Base-by-base conservation (phyloP, 306 rosid genomes). In the Cucumis hystrix region DNA sequence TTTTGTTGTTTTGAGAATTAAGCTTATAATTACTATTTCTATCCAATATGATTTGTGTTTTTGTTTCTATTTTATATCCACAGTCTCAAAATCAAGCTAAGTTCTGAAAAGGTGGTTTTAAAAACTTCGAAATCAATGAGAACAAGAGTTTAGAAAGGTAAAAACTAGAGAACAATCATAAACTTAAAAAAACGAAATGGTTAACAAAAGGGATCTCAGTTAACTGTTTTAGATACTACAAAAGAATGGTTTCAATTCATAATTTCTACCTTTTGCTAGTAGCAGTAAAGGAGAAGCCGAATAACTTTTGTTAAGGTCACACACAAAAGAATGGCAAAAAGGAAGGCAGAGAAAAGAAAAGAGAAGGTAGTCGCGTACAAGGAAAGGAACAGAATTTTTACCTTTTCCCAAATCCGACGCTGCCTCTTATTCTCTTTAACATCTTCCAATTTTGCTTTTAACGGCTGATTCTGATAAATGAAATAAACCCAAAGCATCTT, bases 351-450 rank as follows among this genome's bases (percentile, higher is more conserved):
- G 78, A 75, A 35, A 52, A 37, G 17, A 63, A 63, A 35, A 74
- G 25, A 25, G 60, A 66, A 33, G 9, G 60, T 23, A 74, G 80
- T 72, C 74, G 79, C 54, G 82, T 83, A 80, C 86, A 83, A 83
- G 86, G 65, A 87, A 89, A 87, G 94, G 74, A 82, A 75, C 57
- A 61, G 69, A 37, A 55, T 82, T 77, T 77, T 83, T 71, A 82
- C 88, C 93, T 89, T 86, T 80, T 40, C 80, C 82, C 79, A 76
- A 25, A 71, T 80, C 65, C 77, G 77, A 67, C 63, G 77, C 35
- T 70, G 83, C 89, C 87, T 78, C 82, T 74, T 30, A 23, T 62
- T 47, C 58, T 66, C 68, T 65, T 65, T 77, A 43, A 20, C 52
- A 14, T 21, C 68, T 49, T 49, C 79, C 40, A 35, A 47, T 45